Percentiles rank a stretch among this genome's conserved stretches.
Conservation (phyloP, 768 basidiomycete genomes). For the Lentinula sp. region DNA sequence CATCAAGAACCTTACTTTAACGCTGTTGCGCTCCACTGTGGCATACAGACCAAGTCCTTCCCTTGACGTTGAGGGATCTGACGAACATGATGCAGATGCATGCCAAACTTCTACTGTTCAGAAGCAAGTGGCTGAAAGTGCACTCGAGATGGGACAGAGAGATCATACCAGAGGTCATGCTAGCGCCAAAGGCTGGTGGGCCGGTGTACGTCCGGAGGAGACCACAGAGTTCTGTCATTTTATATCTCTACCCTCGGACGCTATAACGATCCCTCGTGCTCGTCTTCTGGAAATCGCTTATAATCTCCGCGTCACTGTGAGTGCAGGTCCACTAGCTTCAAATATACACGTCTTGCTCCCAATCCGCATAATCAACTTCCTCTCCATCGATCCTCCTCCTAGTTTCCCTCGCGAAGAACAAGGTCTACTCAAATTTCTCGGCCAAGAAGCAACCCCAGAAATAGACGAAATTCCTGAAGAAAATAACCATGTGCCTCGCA, state of each 20-base stretch:
- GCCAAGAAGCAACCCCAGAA: conserved; percentile 17
- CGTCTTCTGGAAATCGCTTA: conserved; percentile 76
- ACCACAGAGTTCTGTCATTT: conserved; percentile 60
- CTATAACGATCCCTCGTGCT: conserved; percentile 61
- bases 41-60: conserved; percentile 52
- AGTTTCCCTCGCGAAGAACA: conserved; percentile 19
- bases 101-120: conserved; percentile 56
- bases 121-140: conserved; percentile 61
- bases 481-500: not conserved
- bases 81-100: conserved; percentile 43
- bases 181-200: conserved; percentile 88
- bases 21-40: conserved; percentile 59
- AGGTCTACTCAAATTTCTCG: conserved; percentile 16
- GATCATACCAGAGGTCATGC: conserved; percentile 56
- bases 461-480: conserved; percentile 5
- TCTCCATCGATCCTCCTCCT: conserved; percentile 81
- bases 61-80: conserved; percentile 22
- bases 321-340: conserved; percentile 50
- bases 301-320: conserved; percentile 56
- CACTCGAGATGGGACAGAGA: conserved; percentile 59
- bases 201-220: conserved; percentile 64
- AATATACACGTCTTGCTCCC: conserved; percentile 71
- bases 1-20: conserved; percentile 59
- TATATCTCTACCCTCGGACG: conserved; percentile 64
- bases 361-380: conserved; percentile 71